Conservation (phyloP, 176 grass and related monocot species). For the Pontederia crassipes region DNA sequence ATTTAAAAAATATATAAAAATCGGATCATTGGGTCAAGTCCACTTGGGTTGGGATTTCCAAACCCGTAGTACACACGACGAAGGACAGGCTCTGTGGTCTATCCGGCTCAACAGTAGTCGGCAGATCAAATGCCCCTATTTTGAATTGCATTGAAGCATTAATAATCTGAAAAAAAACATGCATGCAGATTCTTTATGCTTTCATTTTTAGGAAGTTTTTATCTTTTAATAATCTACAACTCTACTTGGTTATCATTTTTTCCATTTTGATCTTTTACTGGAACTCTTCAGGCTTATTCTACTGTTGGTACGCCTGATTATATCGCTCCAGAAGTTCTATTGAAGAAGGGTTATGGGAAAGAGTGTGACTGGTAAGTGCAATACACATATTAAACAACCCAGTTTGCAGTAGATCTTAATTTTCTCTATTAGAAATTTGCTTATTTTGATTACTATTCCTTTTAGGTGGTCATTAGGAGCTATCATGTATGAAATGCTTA, state of each 20-base stretch:
- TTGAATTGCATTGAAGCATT: too few species aligned
- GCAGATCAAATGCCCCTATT: too few species aligned
- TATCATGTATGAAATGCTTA: slow-evolving; percentile 28
- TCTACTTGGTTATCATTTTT: not conserved
- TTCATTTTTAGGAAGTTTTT: not conserved
- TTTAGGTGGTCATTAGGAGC: slow-evolving; percentile 22
- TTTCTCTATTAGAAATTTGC: not conserved
- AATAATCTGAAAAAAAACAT: too few species aligned
- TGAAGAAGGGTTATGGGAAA: slow-evolving; percentile 22
- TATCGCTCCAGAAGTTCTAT: slow-evolving; percentile 46
- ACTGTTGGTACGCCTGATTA: slow-evolving; percentile 64
- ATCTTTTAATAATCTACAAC: not conserved
- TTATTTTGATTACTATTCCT: not conserved
- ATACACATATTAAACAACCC: not conserved
- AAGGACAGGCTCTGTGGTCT: too few species aligned
- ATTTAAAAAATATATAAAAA: too few species aligned
- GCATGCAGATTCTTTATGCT: not conserved
- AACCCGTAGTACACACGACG: too few species aligned
- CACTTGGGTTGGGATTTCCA: too few species aligned
- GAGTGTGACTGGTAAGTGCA: slow-evolving; percentile 20
- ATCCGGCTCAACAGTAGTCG: too few species aligned
- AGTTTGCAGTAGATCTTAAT: not conserved
- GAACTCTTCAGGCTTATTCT: slow-evolving; percentile 25
- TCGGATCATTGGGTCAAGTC: too few species aligned
- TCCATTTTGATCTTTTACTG: not conserved